Conservation (phyloP, 352 stramenopile species). For the Lagenidium sp. region DNA sequence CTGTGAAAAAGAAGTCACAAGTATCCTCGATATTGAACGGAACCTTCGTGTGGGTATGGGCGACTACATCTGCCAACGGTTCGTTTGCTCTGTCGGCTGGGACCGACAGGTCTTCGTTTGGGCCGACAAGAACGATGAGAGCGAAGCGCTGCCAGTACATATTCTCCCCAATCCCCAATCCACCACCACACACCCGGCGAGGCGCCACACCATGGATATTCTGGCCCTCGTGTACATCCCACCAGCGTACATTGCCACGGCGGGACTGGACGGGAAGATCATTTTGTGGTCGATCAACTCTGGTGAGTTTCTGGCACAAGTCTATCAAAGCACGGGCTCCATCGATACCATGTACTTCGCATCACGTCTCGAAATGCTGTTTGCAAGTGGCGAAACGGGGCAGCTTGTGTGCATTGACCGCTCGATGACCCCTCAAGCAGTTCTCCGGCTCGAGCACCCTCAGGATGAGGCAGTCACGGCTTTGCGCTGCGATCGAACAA, state of each 20-base stretch:
- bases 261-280: slow-evolving; percentile 60
- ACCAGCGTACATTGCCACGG: slow-evolving; percentile 57
- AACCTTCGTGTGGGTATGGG: slow-evolving; percentile 75
- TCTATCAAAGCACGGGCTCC: slow-evolving; percentile 46
- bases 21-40: slow-evolving; percentile 70
- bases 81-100: slow-evolving; percentile 79
- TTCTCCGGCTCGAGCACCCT: slow-evolving; percentile 24
- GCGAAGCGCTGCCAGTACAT: slow-evolving; percentile 48
- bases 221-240: slow-evolving; percentile 59
- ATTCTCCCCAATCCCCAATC: slow-evolving; percentile 29
- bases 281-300: slow-evolving; percentile 77
- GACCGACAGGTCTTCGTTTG: slow-evolving; percentile 77
- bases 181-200: slow-evolving; percentile 15
- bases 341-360: slow-evolving; percentile 69
- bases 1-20: slow-evolving; percentile 74
- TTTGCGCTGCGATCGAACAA: slow-evolving; percentile 42
- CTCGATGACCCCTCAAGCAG: slow-evolving; percentile 43
- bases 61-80: slow-evolving; percentile 74
- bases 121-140: slow-evolving; percentile 78
- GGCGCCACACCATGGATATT: slow-evolving; percentile 60
- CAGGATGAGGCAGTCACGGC: slow-evolving; percentile 41
- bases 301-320: slow-evolving; percentile 45
- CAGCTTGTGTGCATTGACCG: slow-evolving; percentile 60
- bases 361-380: slow-evolving; percentile 59
- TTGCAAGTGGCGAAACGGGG: slow-evolving; percentile 52